Evolutionary conservation across 2,329 filamentous ascomycete species (phyloP), one percentile per base, ranked within the genome.

Genomic region (Trichoderma sp.): DNA sequence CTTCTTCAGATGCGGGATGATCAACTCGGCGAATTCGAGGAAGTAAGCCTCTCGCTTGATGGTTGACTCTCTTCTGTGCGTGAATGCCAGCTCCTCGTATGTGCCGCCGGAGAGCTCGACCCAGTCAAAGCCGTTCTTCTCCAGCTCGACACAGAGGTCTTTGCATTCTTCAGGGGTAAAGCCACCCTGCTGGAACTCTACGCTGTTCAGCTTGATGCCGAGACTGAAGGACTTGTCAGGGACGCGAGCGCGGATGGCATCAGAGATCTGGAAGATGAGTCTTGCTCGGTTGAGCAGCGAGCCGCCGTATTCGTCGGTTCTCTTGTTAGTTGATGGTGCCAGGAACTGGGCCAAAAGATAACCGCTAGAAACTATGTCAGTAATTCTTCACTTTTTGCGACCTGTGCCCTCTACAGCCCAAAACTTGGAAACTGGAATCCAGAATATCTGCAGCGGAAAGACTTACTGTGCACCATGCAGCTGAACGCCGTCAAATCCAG

Each of bases 71-170:
- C 82, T 79, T 77, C 83, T 81, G 74, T 87, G 84, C 2, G 72
- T 73, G 71, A 88, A 87, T 0, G 82, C 85, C 0, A 86, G 74
- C 21, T 79, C 76, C 76, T 90, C 84, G 73, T 88, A 89, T 0
- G 87, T 90, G 8, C 88, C 88, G 14, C 88, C 88, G 0, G 81
- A 85, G 0, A 90, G 79, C 78, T 90, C 88, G 2, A 90, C 84
- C 71, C 88, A 87, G 74, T 88, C 83, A 55, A 89, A 85, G 13
- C 73, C 75, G 68, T 84, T 82, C 43, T 80, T 75, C 71, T 88
- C 84, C 0, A 88, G 79, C 11, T 81, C 75, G 3, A 76, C 73
- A 73, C 82, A 84, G 52, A 89, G 79, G 31, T 82, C 77, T 49
- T 78, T 80, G 11, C 85, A 84, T 65, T 89, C 87, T 1, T 85